Percentiles rank a stretch among this genome's conserved stretches.
phyloP scores from a whole-genome alignment of 176 grass and related monocot genomes.

The Triticum turgidum region DNA sequence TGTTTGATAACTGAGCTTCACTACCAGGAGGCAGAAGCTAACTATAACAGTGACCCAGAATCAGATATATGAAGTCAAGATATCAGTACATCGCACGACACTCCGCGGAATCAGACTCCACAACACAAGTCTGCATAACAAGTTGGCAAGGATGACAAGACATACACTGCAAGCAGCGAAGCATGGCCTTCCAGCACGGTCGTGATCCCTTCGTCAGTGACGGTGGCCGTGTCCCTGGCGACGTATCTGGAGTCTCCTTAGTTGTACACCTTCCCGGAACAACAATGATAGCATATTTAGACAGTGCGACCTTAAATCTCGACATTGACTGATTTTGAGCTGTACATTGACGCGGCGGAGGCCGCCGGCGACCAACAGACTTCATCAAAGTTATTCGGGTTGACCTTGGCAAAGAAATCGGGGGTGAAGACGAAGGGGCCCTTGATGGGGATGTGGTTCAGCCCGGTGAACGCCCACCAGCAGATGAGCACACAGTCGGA shows the following conservation, averaged over 20 bases:
- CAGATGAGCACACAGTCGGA: constrained; percentile 84
- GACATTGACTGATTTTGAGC: not conserved
- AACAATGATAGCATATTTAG: not conserved
- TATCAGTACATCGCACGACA: no score
- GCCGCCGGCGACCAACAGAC: constrained; percentile 56
- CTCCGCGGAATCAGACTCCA: no score
- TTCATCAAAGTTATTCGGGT: constrained; percentile 74
- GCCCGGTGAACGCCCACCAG: constrained; percentile 92
- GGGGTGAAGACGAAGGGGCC: constrained; percentile 74
- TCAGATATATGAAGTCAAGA: not conserved
- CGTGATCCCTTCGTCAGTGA: constrained; percentile 78
- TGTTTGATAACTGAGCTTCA: not conserved
- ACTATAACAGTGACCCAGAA: not conserved
- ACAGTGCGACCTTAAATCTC: not conserved
- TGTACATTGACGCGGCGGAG: not conserved
- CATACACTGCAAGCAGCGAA: constrained; percentile 75
- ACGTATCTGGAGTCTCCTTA: constrained; percentile 94
- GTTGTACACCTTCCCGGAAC: constrained; percentile 88
- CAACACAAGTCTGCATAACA: not conserved
- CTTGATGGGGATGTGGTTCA: constrained; percentile 84
- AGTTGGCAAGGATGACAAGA: not conserved
- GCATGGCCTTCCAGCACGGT: constrained; percentile 83
- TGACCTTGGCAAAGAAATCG: constrained; percentile 63
- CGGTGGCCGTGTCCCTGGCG: constrained; percentile 63
- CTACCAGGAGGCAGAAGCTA: not conserved